Evolutionary conservation across 805 yeast species (phyloP).

Genomic region (Komagataella ulmi): DNA sequence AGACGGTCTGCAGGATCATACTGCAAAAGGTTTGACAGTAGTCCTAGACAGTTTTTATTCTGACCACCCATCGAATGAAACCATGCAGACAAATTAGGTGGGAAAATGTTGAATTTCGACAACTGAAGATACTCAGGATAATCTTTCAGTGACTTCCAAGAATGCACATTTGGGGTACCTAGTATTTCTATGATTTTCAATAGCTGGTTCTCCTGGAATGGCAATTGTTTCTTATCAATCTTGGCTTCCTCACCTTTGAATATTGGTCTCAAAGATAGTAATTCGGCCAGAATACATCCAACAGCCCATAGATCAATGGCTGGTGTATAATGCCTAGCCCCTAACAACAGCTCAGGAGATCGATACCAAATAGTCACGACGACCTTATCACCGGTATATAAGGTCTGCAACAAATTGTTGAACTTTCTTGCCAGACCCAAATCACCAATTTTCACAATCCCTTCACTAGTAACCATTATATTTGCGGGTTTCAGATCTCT

Average conservation of each 20-base stretch:
- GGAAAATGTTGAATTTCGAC: conserved; percentile 44
- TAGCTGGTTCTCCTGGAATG: conserved; percentile 88
- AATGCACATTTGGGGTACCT: conserved; percentile 72
- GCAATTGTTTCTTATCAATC: conserved; percentile 87
- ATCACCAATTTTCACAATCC: conserved; percentile 93
- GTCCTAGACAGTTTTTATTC: conserved; percentile 51
- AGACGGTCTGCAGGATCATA: conserved; percentile 77
- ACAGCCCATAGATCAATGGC: conserved; percentile 93
- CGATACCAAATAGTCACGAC: conserved; percentile 97
- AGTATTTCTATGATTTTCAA: conserved; percentile 84
- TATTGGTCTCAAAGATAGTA: conserved; percentile 78
- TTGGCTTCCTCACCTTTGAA: conserved; percentile 98
- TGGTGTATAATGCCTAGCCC: conserved; percentile 86
- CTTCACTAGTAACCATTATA: conserved; percentile 85
- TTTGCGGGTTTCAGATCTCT: conserved; percentile 96
- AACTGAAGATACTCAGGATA: conserved; percentile 77
- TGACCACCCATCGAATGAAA: conserved; percentile 71
- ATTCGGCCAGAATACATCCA: conserved; percentile 89
- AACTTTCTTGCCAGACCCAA: conserved; percentile 84
- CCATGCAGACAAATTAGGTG: conserved; percentile 71
- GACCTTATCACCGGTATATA: conserved; percentile 87
- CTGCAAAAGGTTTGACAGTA: conserved; percentile 50
- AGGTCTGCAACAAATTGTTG: conserved; percentile 73
- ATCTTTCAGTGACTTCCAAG: conserved; percentile 66
- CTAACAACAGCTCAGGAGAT: conserved; percentile 84